Evolutionary conservation across 2,329 filamentous ascomycete genomes (phyloP).

Genomic region (Beauveria medogensis): DNA sequence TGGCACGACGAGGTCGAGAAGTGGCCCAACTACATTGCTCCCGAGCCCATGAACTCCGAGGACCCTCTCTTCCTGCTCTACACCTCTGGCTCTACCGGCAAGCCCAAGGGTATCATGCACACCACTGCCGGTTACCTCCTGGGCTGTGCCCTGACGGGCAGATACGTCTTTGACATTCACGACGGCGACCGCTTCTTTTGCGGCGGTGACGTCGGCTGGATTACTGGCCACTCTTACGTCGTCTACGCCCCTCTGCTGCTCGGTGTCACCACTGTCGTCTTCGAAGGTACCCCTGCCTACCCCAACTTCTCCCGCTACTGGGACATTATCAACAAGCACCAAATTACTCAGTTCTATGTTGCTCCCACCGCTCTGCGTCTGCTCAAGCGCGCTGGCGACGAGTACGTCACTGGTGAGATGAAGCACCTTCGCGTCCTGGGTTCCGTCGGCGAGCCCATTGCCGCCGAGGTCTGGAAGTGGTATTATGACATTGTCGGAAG

Average conservation of each 20-base stretch:
- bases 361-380: constrained; percentile 88
- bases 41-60: constrained; percentile 83
- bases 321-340: constrained; percentile 94
- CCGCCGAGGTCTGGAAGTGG: constrained; percentile 99
- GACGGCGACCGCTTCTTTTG: constrained; percentile 93
- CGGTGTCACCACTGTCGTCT: constrained; percentile 90
- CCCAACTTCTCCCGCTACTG: constrained; percentile 98
- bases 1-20: constrained; percentile 99
- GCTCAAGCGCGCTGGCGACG: constrained; percentile 88
- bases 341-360: constrained; percentile 96
- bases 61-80: constrained; percentile 97
- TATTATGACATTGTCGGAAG: constrained; percentile 94
- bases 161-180: constrained; percentile 98
- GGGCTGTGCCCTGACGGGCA: constrained; percentile 86
- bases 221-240: constrained; percentile 96
- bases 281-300: constrained; percentile 95
- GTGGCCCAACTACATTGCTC: constrained; percentile 86
- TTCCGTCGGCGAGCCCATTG: constrained; percentile 95
- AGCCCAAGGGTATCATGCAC: constrained; percentile 99
- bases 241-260: constrained; percentile 92
- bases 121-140: constrained; percentile 93
- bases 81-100: constrained; percentile 94
- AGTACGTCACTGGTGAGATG: constrained; percentile 87
- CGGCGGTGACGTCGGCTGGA: constrained; percentile 97
- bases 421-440: constrained; percentile 82